A percentile compares a stretch with the other conserved stretches of the same genome.
These are phyloP conservation scores for Fragilariopsis cylindrus DNA, from an alignment of 108 stramenopile species.

Conservation along the genomic window DNA sequence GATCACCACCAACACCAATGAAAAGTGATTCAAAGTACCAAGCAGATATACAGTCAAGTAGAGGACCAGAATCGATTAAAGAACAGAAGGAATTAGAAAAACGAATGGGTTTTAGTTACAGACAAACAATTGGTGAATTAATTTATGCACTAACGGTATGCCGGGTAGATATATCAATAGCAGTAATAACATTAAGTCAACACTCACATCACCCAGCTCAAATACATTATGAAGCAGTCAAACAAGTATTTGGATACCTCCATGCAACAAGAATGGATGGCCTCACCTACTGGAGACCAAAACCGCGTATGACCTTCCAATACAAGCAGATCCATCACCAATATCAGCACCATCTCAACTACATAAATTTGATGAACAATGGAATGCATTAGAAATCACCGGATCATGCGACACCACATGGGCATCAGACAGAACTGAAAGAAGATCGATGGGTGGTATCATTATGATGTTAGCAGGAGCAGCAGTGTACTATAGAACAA, in stretches of 20 bases:
- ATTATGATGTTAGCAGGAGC: too few relatives aligned
- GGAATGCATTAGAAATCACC: too few relatives aligned
- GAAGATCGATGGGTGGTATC: too few relatives aligned
- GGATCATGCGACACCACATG: too few relatives aligned
- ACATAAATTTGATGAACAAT: too few relatives aligned
- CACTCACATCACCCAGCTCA: not conserved
- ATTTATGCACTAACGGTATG: slow-evolving; percentile 33
- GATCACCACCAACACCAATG: not conserved
- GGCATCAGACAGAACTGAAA: too few relatives aligned
- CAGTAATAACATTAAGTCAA: slow-evolving; percentile 2
- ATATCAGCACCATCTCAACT: too few relatives aligned
- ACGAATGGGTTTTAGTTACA: slow-evolving; percentile 22
- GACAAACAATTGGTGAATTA: slow-evolving; percentile 27
- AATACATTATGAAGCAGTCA: not conserved
- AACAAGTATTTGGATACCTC: not conserved
- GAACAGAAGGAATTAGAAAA: slow-evolving; percentile 15
- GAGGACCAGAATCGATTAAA: not conserved
- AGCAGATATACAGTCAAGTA: not conserved
- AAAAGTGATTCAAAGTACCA: not conserved
- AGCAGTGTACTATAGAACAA: too few relatives aligned
- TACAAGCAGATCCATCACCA: too few relatives aligned
- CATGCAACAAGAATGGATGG: not conserved
- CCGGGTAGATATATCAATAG: slow-evolving; percentile 16
- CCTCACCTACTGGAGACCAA: slow-evolving; percentile 7
- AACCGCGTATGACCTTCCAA: not conserved